Evolutionary conservation across 2,329 filamentous ascomycete species (phyloP).

Genomic region (Xylariaceae sp.): DNA sequence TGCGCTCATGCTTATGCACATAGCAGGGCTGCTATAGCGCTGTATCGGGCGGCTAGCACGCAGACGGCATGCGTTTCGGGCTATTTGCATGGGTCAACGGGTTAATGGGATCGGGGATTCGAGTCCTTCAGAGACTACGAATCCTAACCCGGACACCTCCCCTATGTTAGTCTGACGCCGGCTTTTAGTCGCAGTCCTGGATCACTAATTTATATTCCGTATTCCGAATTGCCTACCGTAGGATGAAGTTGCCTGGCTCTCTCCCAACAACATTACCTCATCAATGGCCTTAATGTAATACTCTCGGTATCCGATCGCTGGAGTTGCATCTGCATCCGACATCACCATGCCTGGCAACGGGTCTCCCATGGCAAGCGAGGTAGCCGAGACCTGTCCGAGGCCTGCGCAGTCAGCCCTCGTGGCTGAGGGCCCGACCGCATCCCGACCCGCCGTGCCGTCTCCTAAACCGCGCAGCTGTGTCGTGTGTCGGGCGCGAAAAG

Average conservation of each 20-base stretch:
- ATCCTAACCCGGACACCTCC: no score
- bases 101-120: neutral
- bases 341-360: neutral
- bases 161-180: no score
- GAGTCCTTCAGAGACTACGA: no score
- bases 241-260: neutral
- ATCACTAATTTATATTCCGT: no score
- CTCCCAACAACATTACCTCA: neutral
- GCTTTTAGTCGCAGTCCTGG: no score
- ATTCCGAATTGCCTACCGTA: neutral
- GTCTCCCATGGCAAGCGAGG: slow-evolving; percentile 2
- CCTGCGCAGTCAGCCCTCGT: slow-evolving; percentile 3
- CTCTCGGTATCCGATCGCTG: neutral
- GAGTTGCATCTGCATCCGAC: neutral
- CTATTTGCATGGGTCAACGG: no score
- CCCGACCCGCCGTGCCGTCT: neutral
- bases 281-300: neutral
- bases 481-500: slow-evolving; percentile 48
- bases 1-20: no score
- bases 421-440: slow-evolving; percentile 22
- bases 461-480: slow-evolving; percentile 25
- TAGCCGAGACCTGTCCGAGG: slow-evolving; percentile 4
- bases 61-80: no score
- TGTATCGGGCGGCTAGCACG: no score
- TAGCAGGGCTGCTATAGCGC: no score